phyloP scores from a whole-genome alignment of 1,284 basidiomycete genomes.

The Agroathelia rolfsii region DNA sequence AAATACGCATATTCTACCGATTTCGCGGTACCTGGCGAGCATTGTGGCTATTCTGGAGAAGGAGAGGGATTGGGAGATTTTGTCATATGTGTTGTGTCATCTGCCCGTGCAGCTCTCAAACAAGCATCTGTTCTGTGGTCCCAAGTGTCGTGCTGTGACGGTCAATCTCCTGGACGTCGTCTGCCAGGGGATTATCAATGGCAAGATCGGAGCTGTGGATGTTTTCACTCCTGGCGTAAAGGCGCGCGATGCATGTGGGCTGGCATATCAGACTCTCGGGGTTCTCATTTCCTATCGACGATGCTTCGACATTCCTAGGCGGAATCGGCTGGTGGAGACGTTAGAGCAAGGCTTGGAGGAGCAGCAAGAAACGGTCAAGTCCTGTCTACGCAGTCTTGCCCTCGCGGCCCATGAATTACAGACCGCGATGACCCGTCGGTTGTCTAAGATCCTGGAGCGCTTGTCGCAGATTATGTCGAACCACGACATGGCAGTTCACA shows the following conservation, averaged over 20 bases:
- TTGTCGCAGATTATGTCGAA: constrained; percentile 94
- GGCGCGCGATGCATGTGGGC: constrained; percentile 76
- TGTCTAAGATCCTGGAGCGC: constrained; percentile 79
- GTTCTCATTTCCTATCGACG: constrained; percentile 85
- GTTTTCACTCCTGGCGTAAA: constrained; percentile 59
- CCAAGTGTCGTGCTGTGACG: constrained; percentile 60
- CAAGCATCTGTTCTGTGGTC: constrained; percentile 95
- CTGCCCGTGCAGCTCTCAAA: constrained; percentile 88
- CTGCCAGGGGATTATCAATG: constrained; percentile 58
- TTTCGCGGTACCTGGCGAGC: constrained; percentile 69
- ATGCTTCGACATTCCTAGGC: constrained; percentile 64
- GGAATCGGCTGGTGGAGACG: constrained; percentile 73
- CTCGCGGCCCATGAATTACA: constrained; percentile 87
- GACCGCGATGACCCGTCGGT: constrained; percentile 71
- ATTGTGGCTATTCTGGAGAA: constrained; percentile 63
- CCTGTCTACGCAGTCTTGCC: constrained; percentile 86
- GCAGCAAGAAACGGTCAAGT: constrained; percentile 77
- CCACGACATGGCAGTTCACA: constrained; percentile 89
- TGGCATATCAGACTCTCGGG: constrained; percentile 83
- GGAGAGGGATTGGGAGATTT: constrained; percentile 88
- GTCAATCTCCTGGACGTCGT: constrained; percentile 59
- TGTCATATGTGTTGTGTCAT: constrained; percentile 88
- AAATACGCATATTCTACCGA: constrained; percentile 51
- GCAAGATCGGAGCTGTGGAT: constrained; percentile 50
- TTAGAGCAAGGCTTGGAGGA: constrained; percentile 78